These are phyloP conservation scores for Pestalotiopsis sp. DNA, from an alignment of 2,329 filamentous ascomycete genomes.

Conservation along the genomic window DNA sequence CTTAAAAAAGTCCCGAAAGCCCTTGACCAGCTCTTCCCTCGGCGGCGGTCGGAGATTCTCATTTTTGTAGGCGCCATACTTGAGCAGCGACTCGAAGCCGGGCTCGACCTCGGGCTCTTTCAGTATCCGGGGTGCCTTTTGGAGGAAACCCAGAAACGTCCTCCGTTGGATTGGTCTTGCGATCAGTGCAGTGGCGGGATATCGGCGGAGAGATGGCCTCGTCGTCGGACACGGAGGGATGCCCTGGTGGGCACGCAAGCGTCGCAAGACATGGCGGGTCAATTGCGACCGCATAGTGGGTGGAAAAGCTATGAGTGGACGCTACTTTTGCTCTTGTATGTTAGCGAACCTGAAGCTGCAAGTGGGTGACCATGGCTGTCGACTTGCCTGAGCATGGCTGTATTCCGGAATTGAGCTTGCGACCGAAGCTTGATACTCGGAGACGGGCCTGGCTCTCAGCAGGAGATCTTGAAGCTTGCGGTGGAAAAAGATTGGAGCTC, in stretches of 20 bases:
- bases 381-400: slow-evolving; percentile 33
- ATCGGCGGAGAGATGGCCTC: slow-evolving; percentile 30
- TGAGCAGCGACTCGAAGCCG: slow-evolving; percentile 72
- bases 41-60: slow-evolving; percentile 68
- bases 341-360: slow-evolving; percentile 17
- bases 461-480: slow-evolving; percentile 1
- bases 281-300: slow-evolving; percentile 38
- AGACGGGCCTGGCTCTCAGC: background rate
- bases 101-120: slow-evolving; percentile 68
- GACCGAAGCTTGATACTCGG: background rate
- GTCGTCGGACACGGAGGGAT: slow-evolving; percentile 19
- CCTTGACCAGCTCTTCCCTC: slow-evolving; percentile 63
- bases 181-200: slow-evolving; percentile 30
- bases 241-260: slow-evolving; percentile 31
- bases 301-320: slow-evolving; percentile 27
- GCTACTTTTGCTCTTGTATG: slow-evolving; percentile 27
- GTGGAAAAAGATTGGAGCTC: slow-evolving; percentile 5
- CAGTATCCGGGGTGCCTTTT: slow-evolving; percentile 59
- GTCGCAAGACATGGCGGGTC: slow-evolving; percentile 42
- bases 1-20: slow-evolving; percentile 66
- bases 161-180: slow-evolving; percentile 43
- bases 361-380: slow-evolving; percentile 1
- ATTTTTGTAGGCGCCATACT: slow-evolving; percentile 65
- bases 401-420: slow-evolving; percentile 12
- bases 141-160: slow-evolving; percentile 66